Base-by-base conservation (phyloP, 768 basidiomycete species). In the Lyophyllum shimeji region DNA sequence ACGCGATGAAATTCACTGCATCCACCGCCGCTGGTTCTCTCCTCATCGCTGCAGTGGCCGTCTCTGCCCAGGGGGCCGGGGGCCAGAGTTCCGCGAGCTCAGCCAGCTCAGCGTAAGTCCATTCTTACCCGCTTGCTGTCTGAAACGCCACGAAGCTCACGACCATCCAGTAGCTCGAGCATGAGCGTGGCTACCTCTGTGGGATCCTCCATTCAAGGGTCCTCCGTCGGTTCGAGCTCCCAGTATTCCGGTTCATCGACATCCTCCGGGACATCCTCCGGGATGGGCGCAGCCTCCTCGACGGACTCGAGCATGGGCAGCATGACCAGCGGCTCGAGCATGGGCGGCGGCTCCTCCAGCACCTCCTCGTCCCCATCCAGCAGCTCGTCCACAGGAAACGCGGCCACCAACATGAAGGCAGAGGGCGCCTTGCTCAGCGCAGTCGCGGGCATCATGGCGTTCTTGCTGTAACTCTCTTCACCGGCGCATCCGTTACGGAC, bases 381-480 rank as follows among this genome's bases (percentile, higher is more conserved):
- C 17, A 29, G 25, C 17, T 17, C 46, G 20, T 23, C 43, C 21
- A 55, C 59, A 7, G 51, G 47, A 2, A 61, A 61, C 18, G 2
- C 15, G 17, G 57, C 57, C 3, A 7, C 48, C 2, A 57, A 54
- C n/a, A 13, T 56, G 18, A 61, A 50, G 11, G 53, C 49, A 7
- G 60, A 61, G 47, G 60, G 60, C n/a, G 55, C 55, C 1, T 15
- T 56, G 7, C 34, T 58, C 18, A 57, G 54, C 11, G 58, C 61
- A 2, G 47, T 62, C 17, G 61, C 61, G 11, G 61, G 61, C 5
- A 33, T 62, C 17, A 59, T 62, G 58, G 61, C 58, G 15, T 57
- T 62, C 37, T 25, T 56, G 47, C 39, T 55, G 25, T 46, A 27
- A 46, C 7, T 27, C 15, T 4, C 17, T 17, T 29, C 6, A 25